These are phyloP conservation scores for Colletotrichum sojae DNA, from an alignment of 2,329 filamentous ascomycete genomes.

Conservation along the genomic window DNA sequence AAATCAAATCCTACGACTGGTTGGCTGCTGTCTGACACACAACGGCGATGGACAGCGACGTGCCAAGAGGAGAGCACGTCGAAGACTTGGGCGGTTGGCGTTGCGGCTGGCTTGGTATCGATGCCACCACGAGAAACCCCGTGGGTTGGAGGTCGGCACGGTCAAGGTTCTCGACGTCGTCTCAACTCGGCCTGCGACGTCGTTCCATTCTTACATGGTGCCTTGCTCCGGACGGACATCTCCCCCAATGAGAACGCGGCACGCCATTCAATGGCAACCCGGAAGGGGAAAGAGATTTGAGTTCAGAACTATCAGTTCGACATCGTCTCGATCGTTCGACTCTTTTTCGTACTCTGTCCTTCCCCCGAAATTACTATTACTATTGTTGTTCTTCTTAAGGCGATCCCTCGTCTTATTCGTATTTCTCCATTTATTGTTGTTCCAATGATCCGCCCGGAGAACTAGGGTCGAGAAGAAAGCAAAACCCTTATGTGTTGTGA, in stretches of 20 bases:
- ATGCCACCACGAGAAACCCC: background rate
- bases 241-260: no score
- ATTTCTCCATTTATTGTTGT: background rate
- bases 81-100: no score
- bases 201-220: constrained; percentile 15
- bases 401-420: background rate
- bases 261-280: no score
- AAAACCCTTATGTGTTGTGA: constrained; percentile 25
- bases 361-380: background rate
- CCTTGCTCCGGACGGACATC: background rate
- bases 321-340: no score
- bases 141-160: constrained; percentile 2
- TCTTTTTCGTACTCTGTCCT: no score
- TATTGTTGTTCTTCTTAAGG: background rate
- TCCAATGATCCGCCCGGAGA: constrained; percentile 15
- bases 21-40: no score
- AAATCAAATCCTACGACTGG: no score
- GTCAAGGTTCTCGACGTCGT: constrained; percentile 23
- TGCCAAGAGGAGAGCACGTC: no score
- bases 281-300: no score
- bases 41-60: no score
- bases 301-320: no score
- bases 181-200: constrained; percentile 34
- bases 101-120: no score
- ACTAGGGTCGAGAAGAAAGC: background rate